Conservation (phyloP, 768 basidiomycete genomes). For the Ephemerocybe angulata region DNA sequence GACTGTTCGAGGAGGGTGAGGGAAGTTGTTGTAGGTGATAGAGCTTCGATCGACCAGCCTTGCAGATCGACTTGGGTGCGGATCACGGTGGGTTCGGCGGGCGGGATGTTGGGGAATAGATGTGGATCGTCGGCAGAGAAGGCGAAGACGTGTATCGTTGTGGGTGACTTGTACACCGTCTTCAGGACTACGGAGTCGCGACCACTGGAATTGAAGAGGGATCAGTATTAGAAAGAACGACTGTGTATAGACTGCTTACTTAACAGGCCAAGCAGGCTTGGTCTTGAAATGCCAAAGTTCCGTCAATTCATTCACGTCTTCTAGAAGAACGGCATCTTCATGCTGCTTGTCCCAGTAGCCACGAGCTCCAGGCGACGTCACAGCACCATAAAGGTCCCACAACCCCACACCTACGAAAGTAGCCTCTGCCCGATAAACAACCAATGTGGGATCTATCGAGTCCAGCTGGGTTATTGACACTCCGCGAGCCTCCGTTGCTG, state of each 20-base stretch:
- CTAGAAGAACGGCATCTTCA: slow-evolving; percentile 80
- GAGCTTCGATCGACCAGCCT: slow-evolving; percentile 94
- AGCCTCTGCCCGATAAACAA: slow-evolving; percentile 94
- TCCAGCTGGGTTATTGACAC: slow-evolving; percentile 94
- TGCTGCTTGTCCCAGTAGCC: slow-evolving; percentile 86
- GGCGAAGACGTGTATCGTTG: slow-evolving; percentile 90
- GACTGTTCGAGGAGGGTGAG: slow-evolving; percentile 94
- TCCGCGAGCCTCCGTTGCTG: slow-evolving; percentile 81
- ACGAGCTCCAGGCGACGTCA: slow-evolving; percentile 82
- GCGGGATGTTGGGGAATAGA: slow-evolving; percentile 73
- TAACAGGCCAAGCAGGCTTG: slow-evolving; percentile 90
- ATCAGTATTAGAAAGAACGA: slow-evolving; percentile 7
- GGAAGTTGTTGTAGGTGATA: slow-evolving; percentile 92
- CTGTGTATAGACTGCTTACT: slow-evolving; percentile 55
- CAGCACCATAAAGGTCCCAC: slow-evolving; percentile 90
- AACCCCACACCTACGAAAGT: slow-evolving; percentile 94
- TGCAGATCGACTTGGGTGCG: slow-evolving; percentile 97
- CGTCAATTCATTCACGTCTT: slow-evolving; percentile 87
- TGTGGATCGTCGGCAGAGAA: slow-evolving; percentile 90
- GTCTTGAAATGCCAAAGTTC: slow-evolving; percentile 93
- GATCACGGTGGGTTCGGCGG: slow-evolving; percentile 71
- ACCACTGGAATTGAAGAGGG: slow-evolving; percentile 55
- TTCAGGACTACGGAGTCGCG: slow-evolving; percentile 88
- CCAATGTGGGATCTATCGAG: slow-evolving; percentile 93
- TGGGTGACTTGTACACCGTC: slow-evolving; percentile 96